phyloP scores from a whole-genome alignment of 202 grass and related monocot genomes.

The Panicum hallii region DNA sequence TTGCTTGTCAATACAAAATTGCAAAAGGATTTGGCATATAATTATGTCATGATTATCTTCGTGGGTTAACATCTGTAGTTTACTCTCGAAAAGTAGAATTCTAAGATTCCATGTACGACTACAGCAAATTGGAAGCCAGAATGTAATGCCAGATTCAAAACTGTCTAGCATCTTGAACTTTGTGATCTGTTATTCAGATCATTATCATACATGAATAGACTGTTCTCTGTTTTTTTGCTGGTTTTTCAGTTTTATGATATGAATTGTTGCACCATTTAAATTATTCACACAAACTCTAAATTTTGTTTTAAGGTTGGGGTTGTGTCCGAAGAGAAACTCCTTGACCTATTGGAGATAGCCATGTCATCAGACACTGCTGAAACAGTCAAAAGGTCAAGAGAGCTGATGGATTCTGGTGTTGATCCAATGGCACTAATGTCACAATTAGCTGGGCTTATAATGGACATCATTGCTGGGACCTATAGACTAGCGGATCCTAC shows the following conservation, averaged over 20 bases:
- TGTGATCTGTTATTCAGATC: conserved; percentile 9
- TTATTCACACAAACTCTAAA: conserved; percentile 36
- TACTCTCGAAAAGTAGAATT: conserved; percentile 4
- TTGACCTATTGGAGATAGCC: conserved; percentile 94
- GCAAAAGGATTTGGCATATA: conserved; percentile 15
- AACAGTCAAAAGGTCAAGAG: conserved; percentile 92
- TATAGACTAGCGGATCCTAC: conserved; percentile 76
- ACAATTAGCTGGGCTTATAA: conserved; percentile 97
- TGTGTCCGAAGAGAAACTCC: conserved; percentile 96
- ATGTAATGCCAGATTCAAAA: conserved; percentile 15
- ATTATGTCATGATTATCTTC: conserved; percentile 30
- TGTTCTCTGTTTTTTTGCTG: conserved; percentile 17
- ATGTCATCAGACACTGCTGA: conserved; percentile 98
- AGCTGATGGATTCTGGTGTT: conserved; percentile 94
- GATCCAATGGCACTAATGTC: conserved; percentile 99
- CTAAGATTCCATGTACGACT: not conserved
- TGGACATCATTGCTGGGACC: conserved; percentile 99
- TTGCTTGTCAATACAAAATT: conserved; percentile 22
- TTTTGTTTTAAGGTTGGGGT: conserved; percentile 85
- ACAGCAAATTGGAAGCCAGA: conserved; percentile 24
- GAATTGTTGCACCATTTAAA: conserved; percentile 12
- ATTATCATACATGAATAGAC: conserved; percentile 27
- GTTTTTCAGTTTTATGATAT: not conserved
- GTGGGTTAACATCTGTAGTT: not conserved
- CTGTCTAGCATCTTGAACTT: conserved; percentile 6